Evolutionary conservation across 2,329 filamentous ascomycete genomes (phyloP), one percentile per base, ranked within the genome.

Genomic region (Stachybotrys chlorohalonatus): DNA sequence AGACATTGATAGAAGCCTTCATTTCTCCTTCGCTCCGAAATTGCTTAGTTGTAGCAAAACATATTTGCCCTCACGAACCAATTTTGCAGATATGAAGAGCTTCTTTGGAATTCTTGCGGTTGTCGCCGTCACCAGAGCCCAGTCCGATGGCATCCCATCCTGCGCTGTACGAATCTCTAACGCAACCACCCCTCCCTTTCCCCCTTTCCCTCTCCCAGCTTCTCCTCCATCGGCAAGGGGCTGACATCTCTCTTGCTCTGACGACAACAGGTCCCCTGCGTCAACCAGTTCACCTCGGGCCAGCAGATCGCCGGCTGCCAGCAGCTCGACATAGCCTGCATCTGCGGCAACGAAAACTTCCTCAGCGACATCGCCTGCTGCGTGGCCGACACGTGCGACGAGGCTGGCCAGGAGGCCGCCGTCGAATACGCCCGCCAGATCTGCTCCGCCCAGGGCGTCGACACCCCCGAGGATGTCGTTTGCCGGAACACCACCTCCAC

Each of bases 331-430:
- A 63, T 73, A 56, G 62, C 59, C 53, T 76, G 73, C 63, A 66
- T 75, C 62, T 76, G 73, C 68, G 63, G 60, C 62, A 73, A 74
- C 66, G 51, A 60, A 50, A 54, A 65, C 48, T 75, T 75, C 67
- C 65, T 76, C 54, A 57, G 61, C 57, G 60, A 59, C 58, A 73
- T 75, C 51, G 70, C 73, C 52, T 76, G 73, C 68, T 75, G 73
- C 59, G 64, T 76, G 52, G 61, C 62, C 47, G 61, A 63, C 39
- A 59, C 57, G 49, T 76, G 73, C 64, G 60, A 65, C 58, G 47
- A 58, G 9, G 52, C 59, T 5, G 70, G 69, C 45, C 68, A 71
- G 57, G 56, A 63, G 1, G 56, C 59, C 1, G 70, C 73, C 51
- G 66, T 75, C 56, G 53, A 61, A 48, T 74, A 66, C 59, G 73